Percentiles rank a stretch among this genome's conserved stretches.
Evolutionary conservation across 2,329 filamentous ascomycete species (phyloP).

Genomic region (Calonectria fujianensis): DNA sequence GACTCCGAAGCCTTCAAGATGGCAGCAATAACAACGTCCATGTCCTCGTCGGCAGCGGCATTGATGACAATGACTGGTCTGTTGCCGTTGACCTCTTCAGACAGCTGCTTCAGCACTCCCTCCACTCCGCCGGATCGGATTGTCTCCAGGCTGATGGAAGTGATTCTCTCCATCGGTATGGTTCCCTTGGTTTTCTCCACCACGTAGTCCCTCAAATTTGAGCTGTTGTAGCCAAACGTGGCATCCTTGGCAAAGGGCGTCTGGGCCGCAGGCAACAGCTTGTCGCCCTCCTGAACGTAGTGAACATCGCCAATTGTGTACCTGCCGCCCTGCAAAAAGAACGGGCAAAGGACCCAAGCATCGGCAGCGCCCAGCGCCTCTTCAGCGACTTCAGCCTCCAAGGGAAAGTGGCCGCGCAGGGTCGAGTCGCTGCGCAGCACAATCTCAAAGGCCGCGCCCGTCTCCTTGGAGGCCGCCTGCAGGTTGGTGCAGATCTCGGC

Average conservation of each 20-base stretch:
- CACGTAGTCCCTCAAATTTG: constrained; percentile 68
- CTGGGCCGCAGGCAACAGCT: constrained; percentile 63
- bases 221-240: constrained; percentile 74
- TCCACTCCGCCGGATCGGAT: constrained; percentile 68
- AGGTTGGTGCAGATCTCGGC: constrained; percentile 71
- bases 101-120: constrained; percentile 64
- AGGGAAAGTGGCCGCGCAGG: constrained; percentile 73
- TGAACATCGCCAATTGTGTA: constrained; percentile 75
- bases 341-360: constrained; percentile 74
- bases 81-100: constrained; percentile 55
- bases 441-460: constrained; percentile 68
- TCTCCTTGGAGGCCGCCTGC: constrained; percentile 63
- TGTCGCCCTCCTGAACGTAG: constrained; percentile 72
- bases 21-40: constrained; percentile 72
- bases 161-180: constrained; percentile 62
- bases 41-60: constrained; percentile 71
- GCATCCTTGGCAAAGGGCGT: constrained; percentile 76
- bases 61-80: constrained; percentile 69
- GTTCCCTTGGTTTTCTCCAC: constrained; percentile 70
- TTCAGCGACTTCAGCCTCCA: constrained; percentile 72
- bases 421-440: constrained; percentile 76
- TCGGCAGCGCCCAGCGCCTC: constrained; percentile 69
- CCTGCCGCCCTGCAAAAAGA: constrained; percentile 75
- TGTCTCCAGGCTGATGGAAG: constrained; percentile 67
- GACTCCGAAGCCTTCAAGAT: constrained; percentile 61